phyloP scores from a whole-genome alignment of 2,329 filamentous ascomycete genomes.

The Penicillium sp. region DNA sequence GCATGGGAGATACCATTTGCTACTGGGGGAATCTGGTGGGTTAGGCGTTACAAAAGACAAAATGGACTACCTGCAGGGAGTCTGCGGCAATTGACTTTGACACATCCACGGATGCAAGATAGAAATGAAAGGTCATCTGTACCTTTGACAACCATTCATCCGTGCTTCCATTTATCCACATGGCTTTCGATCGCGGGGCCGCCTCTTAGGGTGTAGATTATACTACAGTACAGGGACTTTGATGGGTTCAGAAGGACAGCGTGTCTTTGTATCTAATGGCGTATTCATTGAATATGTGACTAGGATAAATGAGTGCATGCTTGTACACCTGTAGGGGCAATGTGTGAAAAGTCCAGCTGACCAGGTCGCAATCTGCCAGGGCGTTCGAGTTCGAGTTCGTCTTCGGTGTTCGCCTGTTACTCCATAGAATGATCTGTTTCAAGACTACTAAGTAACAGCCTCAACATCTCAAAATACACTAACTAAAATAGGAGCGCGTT shows the following conservation, averaged over 20 bases:
- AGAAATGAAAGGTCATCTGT: conserved; percentile 1
- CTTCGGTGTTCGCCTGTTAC: not conserved
- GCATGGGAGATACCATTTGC: not conserved
- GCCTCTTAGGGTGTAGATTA: not conserved
- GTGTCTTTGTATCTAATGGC: not conserved
- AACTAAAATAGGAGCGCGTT: not conserved
- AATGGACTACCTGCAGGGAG: not conserved
- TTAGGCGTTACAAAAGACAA: conserved; percentile 1
- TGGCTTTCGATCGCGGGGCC: not conserved
- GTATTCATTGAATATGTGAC: not conserved
- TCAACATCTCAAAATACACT: not conserved
- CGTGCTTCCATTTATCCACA: not conserved
- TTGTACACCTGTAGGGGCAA: too few relatives aligned
- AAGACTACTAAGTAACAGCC: not conserved
- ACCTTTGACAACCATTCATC: not conserved
- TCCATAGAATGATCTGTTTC: not conserved
- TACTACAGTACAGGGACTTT: not conserved
- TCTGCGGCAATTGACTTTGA: conserved; percentile 1
- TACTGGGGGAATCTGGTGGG: not conserved
- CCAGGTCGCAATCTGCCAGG: conserved; percentile 7
- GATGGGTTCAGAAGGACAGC: not conserved
- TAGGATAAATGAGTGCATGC: too few relatives aligned
- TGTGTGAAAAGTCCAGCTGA: conserved; percentile 9
- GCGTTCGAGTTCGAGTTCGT: conserved; percentile 16
- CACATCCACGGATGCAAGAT: conserved; percentile 9